Base-by-base conservation (phyloP, 1,139 yeast species). In the Candida tropicalis region DNA sequence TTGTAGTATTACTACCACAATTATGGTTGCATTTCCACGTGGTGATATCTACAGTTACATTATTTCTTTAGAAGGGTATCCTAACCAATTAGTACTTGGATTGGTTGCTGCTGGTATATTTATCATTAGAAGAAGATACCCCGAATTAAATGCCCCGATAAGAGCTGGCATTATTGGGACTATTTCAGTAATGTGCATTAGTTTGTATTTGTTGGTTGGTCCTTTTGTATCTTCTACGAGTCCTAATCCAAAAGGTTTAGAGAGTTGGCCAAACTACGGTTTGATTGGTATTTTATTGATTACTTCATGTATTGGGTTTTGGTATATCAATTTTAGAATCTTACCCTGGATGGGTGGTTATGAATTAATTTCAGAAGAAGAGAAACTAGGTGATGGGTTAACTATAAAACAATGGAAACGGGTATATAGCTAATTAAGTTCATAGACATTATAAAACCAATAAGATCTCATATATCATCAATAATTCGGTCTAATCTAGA, bases 1-100 rank as follows among this genome's bases (percentile, higher is more conserved):
- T 48, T 60, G 68, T 15, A 27, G 51, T 2, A 50, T 72, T 10
- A 60, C 75, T 2, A 63, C 71, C 0, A 12, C 58, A 2, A 57
- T 86, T 11, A 70, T 86, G 45, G 54, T 81, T 2, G 77, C 82
- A 2, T 83, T 88, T 24, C 91, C 93, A 8, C 79, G 83, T 23
- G 91, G 90, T 15, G 93, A 86, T 56, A 84, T 90, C 26, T 87
- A 86, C 67, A 82, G 83, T 55, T 85, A 86, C 56, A 80, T 87
- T 54, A 70, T 86, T 53, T 82, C 87, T 50, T 67, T 86, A 54
- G 87, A 85, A 56, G 84, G 91, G 1, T 86, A 85, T 55, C 91
- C 93, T 13, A 68, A 65, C 28, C 82, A 78, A 51, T 50, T 81
- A 5, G 77, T 79, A 45, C 60, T 78, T 22, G 63, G 73, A 0